Percentiles rank a stretch among this genome's conserved stretches.
Conservation (phyloP, 768 basidiomycete species). For the Terana coerulea region DNA sequence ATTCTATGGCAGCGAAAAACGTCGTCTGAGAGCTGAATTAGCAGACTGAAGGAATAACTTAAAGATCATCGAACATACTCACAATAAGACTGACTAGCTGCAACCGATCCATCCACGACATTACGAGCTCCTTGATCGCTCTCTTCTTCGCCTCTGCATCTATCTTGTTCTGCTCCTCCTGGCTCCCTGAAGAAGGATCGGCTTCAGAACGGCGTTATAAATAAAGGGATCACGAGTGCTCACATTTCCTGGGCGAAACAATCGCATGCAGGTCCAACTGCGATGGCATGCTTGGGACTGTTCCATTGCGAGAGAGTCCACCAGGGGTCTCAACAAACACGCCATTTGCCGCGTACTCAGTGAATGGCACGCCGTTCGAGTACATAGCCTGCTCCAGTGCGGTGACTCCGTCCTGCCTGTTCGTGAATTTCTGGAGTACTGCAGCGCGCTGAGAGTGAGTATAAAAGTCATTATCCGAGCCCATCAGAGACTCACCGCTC, state of each 20-base stretch:
- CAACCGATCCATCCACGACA: conserved; percentile 60
- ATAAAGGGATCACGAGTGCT: no score
- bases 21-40: conserved; percentile 47
- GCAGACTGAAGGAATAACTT: not conserved
- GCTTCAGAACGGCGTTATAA: no score
- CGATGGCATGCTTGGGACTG: not conserved
- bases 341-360: not conserved
- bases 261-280: not conserved
- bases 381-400: no score
- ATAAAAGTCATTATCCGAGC: no score
- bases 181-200: conserved; percentile 35
- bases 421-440: no score
- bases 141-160: conserved; percentile 44
- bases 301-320: not conserved
- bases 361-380: no score
- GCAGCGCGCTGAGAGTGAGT: no score
- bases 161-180: conserved; percentile 44
- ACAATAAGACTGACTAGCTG: conserved; percentile 60
- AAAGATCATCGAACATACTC: conserved; percentile 20
- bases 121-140: conserved; percentile 48
- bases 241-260: not conserved
- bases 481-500: no score
- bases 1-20: conserved; percentile 57
- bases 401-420: no score
- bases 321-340: not conserved